Percentiles rank a stretch among this genome's conserved stretches.
Evolutionary conservation across 2,329 filamentous ascomycete genomes (phyloP).

Genomic region (Colletotrichum tropicale): DNA sequence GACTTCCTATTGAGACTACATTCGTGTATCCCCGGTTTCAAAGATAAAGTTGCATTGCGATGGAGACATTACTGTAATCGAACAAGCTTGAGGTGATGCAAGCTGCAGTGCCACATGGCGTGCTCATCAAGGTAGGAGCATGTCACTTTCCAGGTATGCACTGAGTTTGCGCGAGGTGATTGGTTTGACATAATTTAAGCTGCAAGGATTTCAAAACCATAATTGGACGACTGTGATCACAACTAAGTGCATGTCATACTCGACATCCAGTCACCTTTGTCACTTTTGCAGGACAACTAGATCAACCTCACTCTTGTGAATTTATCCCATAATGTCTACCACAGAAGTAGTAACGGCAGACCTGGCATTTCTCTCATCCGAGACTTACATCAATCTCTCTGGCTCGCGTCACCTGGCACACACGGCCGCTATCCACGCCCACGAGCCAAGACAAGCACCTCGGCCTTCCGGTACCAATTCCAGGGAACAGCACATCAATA

Average conservation of each 20-base stretch:
- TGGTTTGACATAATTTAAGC: rapidly evolving
- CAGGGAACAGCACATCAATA: neutral
- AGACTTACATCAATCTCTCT: neutral
- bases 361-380: neutral
- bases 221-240: neutral
- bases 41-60: neutral
- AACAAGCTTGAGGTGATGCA: neutral
- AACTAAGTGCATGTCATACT: neutral
- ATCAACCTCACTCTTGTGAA: neutral
- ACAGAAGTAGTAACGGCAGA: neutral
- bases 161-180: neutral
- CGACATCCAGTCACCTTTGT: neutral
- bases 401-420: neutral
- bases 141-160: neutral
- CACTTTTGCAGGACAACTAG: rapidly evolving
- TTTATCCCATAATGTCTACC: neutral
- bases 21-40: rapidly evolving
- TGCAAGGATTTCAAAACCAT: neutral
- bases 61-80: neutral
- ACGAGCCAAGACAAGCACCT: neutral
- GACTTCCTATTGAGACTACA: neutral
- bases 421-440: neutral
- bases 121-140: neutral
- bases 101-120: neutral
- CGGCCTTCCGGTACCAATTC: neutral